Conservation (phyloP, 192 early-diverging fungal genomes). For the Geranomyces michiganensis region DNA sequence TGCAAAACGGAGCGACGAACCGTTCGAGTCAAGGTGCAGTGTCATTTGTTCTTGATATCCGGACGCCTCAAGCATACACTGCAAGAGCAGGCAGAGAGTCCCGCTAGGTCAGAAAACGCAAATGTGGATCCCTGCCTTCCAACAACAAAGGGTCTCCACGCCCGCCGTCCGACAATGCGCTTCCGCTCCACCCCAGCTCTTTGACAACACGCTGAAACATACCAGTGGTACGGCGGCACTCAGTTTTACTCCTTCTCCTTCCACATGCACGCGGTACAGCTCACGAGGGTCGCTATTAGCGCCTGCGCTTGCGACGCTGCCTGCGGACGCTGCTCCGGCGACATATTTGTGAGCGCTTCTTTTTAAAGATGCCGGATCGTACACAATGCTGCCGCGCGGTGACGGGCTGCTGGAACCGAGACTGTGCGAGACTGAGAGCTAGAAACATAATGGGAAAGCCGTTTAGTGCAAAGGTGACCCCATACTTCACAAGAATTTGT, state of each 20-base stretch:
- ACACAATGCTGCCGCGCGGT: conserved; percentile 22
- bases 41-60: conserved; percentile 29
- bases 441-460: neutral
- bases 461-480: too few species aligned
- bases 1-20: neutral
- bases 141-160: too few species aligned
- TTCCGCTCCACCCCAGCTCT: too few species aligned
- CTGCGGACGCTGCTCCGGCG: neutral
- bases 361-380: conserved; percentile 35
- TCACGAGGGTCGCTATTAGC: neutral
- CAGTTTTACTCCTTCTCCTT: conserved; percentile 12
- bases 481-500: neutral
- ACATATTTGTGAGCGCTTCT: conserved; percentile 32
- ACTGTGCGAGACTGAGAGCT: conserved; percentile 11
- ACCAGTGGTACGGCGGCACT: conserved; percentile 32
- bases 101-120: neutral
- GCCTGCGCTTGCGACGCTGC: neutral
- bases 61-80: conserved; percentile 37
- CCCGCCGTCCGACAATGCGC: too few species aligned
- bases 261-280: conserved; percentile 19
- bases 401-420: neutral
- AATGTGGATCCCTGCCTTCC: too few species aligned
- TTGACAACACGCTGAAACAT: neutral
- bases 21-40: conserved; percentile 30
- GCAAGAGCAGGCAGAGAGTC: neutral